Conservation (phyloP, 176 grass and related monocot species). For the Hsuehochloa calcarea region DNA sequence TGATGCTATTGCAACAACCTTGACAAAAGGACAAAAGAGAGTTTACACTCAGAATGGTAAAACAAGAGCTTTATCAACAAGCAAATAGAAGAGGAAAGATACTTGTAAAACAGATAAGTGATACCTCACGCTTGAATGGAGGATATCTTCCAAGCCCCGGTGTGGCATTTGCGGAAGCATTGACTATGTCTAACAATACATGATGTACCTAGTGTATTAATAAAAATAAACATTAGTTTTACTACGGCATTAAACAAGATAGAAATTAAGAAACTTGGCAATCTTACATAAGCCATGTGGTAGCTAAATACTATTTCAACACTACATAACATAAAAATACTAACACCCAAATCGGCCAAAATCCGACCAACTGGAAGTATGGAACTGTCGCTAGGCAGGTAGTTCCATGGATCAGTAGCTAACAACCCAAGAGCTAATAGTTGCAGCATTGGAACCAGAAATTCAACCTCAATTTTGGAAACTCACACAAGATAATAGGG, state of each 20-base stretch:
- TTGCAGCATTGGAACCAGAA: not conserved
- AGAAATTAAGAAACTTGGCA: not conserved
- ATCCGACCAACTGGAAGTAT: not conserved
- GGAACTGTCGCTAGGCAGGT: not conserved
- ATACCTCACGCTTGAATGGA: constrained; percentile 95
- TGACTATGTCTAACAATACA: constrained; percentile 88
- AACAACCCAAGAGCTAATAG: not conserved
- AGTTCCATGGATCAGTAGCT: not conserved
- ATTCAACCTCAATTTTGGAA: constrained; percentile 21
- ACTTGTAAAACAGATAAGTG: constrained; percentile 13
- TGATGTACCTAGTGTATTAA: constrained; percentile 72
- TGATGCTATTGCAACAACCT: constrained; percentile 87
- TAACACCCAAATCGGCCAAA: not conserved
- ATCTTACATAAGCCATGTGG: not conserved
- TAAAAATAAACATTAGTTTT: constrained; percentile 16
- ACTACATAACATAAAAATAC: not conserved
- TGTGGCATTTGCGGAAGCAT: constrained; percentile 85
- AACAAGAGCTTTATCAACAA: constrained; percentile 12
- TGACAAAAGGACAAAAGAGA: constrained; percentile 26
- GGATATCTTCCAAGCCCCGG: constrained; percentile 90
- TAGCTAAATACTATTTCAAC: constrained; percentile 6
- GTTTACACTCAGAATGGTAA: constrained; percentile 33
- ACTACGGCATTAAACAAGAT: constrained; percentile 8
- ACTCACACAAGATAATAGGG: not conserved
- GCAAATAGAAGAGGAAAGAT: not conserved